Base-by-base conservation (phyloP, 1,284 basidiomycete species). In the Cutaneotrichosporon arboriforme region DNA sequence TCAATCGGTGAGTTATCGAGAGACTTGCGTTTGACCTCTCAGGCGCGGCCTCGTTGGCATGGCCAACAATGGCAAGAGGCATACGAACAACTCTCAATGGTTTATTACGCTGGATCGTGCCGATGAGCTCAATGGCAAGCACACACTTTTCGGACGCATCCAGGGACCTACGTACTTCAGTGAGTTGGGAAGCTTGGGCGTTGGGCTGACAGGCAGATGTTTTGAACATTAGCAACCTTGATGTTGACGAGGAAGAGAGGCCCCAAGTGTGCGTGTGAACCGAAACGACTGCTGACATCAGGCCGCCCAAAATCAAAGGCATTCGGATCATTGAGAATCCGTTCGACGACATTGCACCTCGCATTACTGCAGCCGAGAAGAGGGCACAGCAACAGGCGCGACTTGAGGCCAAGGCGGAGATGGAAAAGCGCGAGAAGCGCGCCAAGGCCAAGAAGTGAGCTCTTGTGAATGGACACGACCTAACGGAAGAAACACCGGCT, bases 351-450 rank as follows among this genome's bases (percentile, higher is more conserved):
- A 94, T 97, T 60, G 81, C 92, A 23, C 93, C 94, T 1, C 85
- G 94, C n/a, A 96, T 97, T 60, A 98, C 94, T 0, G 90, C 89
- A 0, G 88, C 85, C 1, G 92, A 97, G 76, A 86, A 87, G 58
- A 81, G 84, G 39, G 84, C 81, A 0, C 92, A 96, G 69, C 84
- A 86, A 58, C 80, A 81, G 52, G 91, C 91, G 0, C 81, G 83
- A 34, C 81, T 88, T 63, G 81, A 86, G 60, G 83, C 83, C 0
- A 86, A 86, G 63, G 79, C 80, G 43, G 88, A 90, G 67, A 77
- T 84, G 15, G 89, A 91, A 67, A 85, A 87, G 62, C 58, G 68
- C n/a, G 83, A 82, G 51, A 81, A 82, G 58, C 79, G 84, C 42
- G 80, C 83, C 48, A 85, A 83, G 66, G 86, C 86, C 0, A 92